phyloP scores from a whole-genome alignment of 768 basidiomycete genomes.

The Sporobolomyces pararoseus region DNA sequence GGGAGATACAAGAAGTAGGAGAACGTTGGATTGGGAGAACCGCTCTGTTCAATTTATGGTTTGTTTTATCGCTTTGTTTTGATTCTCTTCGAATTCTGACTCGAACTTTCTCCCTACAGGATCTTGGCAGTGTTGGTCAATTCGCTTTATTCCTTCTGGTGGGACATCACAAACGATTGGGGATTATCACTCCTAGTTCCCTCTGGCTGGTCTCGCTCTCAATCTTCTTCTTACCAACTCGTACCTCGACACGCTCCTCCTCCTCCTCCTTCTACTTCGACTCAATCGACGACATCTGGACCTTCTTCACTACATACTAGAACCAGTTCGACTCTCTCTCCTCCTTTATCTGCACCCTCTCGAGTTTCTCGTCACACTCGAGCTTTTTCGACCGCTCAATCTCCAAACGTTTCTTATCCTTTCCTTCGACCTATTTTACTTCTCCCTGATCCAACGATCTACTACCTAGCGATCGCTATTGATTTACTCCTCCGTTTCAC shows the following conservation, averaged over 20 bases:
- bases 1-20: not conserved
- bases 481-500: conserved; percentile 86
- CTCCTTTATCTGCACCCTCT: not conserved
- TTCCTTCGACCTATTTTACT: conserved; percentile 68
- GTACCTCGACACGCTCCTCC: conserved; percentile 9
- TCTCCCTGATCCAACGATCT: conserved; percentile 70
- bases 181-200: conserved; percentile 70
- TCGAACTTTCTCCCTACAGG: conserved; percentile 55
- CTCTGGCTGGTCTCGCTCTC: conserved; percentile 48
- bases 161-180: conserved; percentile 99
- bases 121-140: conserved; percentile 77
- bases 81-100: not conserved
- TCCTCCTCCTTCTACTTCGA: not conserved
- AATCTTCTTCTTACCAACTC: conserved; percentile 13
- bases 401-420: conserved; percentile 49
- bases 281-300: not conserved
- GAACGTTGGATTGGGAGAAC: conserved; percentile 36
- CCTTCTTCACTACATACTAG: conserved; percentile 8
- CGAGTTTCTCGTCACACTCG: conserved; percentile 13
- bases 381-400: conserved; percentile 36
- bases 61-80: not conserved
- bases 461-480: conserved; percentile 74
- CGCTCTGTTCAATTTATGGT: conserved; percentile 43
- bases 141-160: conserved; percentile 95
- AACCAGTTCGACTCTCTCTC: not conserved